Conservation (phyloP, 2,329 filamentous ascomycete genomes). For the Fusarium newnesense region DNA sequence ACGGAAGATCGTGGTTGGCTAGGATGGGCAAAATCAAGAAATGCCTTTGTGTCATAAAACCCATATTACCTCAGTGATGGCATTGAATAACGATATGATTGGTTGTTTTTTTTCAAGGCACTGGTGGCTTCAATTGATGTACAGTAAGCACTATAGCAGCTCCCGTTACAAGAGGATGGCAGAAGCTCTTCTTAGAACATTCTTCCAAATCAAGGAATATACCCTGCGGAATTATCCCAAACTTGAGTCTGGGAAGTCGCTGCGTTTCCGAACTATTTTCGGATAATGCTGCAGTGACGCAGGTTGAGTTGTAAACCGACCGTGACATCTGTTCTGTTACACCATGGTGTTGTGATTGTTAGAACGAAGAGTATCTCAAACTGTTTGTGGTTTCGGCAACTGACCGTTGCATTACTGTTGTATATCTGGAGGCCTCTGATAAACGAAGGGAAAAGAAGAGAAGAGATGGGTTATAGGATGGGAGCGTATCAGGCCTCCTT, state of each 20-base stretch:
- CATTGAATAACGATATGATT: neutral
- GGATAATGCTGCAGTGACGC: neutral
- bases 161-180: neutral
- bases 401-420: neutral
- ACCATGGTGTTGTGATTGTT: neutral
- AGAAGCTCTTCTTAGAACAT: neutral
- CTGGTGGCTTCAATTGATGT: neutral
- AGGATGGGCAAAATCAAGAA: slow-evolving; percentile 1
- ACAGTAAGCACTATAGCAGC: neutral
- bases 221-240: neutral
- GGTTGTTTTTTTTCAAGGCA: neutral
- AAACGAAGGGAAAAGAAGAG: neutral
- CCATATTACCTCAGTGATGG: neutral
- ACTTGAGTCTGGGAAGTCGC: neutral
- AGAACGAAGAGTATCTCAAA: neutral
- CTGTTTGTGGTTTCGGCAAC: neutral
- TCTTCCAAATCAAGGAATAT: neutral
- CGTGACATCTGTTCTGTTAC: neutral
- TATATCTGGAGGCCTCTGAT: neutral
- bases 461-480: neutral
- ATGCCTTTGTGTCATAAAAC: neutral
- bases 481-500: neutral
- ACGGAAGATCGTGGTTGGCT: neutral
- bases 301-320: neutral
- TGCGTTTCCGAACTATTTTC: neutral